Evolutionary conservation across 2,329 filamentous ascomycete species (phyloP).

Genomic region (Colletotrichum sp.): DNA sequence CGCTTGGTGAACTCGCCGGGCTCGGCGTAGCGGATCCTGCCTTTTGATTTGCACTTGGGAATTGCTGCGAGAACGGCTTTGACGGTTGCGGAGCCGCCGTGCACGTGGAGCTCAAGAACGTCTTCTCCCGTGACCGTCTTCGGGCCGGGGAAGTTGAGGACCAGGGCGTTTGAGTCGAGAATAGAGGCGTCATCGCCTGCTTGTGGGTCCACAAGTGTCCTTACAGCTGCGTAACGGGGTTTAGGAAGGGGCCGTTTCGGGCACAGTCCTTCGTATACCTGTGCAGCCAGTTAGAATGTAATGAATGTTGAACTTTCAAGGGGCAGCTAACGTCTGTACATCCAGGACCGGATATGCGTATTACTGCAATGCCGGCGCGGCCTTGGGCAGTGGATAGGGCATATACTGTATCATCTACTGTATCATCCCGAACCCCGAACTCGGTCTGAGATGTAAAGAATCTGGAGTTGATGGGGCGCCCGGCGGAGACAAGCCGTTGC

Average conservation of each 20-base stretch:
- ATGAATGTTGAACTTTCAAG: not conserved
- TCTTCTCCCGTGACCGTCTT: constrained; percentile 91
- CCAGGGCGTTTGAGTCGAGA: constrained; percentile 77
- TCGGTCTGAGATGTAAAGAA: not conserved
- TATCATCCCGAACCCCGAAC: constrained; percentile 48
- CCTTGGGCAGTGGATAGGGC: constrained; percentile 88
- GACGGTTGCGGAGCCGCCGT: constrained; percentile 88
- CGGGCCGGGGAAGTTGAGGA: constrained; percentile 83
- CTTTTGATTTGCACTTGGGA: constrained; percentile 48
- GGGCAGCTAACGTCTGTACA: constrained; percentile 64
- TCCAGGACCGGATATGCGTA: constrained; percentile 83
- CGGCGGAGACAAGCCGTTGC: not conserved
- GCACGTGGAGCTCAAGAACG: constrained; percentile 90
- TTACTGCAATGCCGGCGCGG: constrained; percentile 86
- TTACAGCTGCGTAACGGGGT: constrained; percentile 69
- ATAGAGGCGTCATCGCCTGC: constrained; percentile 52
- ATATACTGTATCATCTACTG: constrained; percentile 86
- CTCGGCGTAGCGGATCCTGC: constrained; percentile 81
- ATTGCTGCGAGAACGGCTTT: constrained; percentile 85
- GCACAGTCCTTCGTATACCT: constrained; percentile 60
- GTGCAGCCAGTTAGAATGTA: not conserved
- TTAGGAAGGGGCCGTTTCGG: constrained; percentile 48
- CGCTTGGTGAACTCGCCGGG: constrained; percentile 94
- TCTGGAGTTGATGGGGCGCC: not conserved
- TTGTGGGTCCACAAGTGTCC: constrained; percentile 70